Conservation (phyloP, 805 yeast species). For the Sugiyamaella boreocaroliniensis region DNA sequence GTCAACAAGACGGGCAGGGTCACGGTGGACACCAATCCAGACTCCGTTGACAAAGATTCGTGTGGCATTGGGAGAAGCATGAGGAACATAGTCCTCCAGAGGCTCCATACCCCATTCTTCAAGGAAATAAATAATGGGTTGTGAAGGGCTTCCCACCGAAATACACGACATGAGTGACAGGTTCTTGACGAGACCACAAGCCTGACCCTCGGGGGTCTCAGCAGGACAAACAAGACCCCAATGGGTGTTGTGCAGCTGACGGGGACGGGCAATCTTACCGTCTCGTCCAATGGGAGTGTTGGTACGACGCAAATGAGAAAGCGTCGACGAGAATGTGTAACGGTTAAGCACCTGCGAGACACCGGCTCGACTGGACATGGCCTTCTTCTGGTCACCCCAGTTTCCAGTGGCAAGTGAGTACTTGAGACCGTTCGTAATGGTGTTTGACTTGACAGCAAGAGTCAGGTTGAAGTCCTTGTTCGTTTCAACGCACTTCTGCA, state of each 20-base stretch:
- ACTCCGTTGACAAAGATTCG: slow-evolving; percentile 97
- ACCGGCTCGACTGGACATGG: slow-evolving; percentile 98
- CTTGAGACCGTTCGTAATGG: slow-evolving; percentile 94
- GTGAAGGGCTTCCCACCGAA: slow-evolving; percentile 96
- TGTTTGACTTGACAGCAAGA: slow-evolving; percentile 92
- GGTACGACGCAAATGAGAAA: slow-evolving; percentile 97
- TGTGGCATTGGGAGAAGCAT: slow-evolving; percentile 82
- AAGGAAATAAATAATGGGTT: slow-evolving; percentile 83
- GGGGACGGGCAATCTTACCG: slow-evolving; percentile 97
- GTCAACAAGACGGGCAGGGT: slow-evolving; percentile 85
- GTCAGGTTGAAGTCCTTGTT: slow-evolving; percentile 95
- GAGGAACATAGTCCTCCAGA: slow-evolving; percentile 89
- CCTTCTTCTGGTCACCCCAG: slow-evolving; percentile 99
- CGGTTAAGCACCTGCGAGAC: slow-evolving; percentile 97
- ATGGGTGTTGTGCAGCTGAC: slow-evolving; percentile 98
- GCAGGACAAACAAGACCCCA: slow-evolving; percentile 99
- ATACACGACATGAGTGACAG: slow-evolving; percentile 94
- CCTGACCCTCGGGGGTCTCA: slow-evolving; percentile 99
- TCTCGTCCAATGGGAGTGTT: slow-evolving; percentile 99
- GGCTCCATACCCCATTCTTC: slow-evolving; percentile 99
- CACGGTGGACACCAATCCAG: slow-evolving; percentile 98
- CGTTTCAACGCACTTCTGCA: slow-evolving; percentile 98
- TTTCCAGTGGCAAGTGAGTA: slow-evolving; percentile 98
- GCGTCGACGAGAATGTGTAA: slow-evolving; percentile 96
- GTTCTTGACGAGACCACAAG: slow-evolving; percentile 98